These are phyloP conservation scores for Penicillium lividum DNA, from an alignment of 495 filamentous ascomycete species.

Conservation along the genomic window DNA sequence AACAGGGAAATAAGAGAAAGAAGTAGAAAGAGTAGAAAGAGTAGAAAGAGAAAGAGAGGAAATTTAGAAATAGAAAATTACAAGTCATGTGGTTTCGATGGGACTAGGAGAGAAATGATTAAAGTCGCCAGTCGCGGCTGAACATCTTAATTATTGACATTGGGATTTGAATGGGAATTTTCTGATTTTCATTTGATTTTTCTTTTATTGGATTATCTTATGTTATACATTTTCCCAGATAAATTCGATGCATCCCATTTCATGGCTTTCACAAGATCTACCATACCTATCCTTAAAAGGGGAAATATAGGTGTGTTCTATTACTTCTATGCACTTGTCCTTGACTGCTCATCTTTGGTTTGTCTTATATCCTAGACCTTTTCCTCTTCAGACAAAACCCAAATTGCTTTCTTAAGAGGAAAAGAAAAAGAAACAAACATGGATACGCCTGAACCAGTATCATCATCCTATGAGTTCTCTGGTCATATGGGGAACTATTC, in stretches of 20 bases:
- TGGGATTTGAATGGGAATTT: not conserved
- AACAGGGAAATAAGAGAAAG: not conserved
- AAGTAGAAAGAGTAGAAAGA: not conserved
- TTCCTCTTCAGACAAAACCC: constrained; percentile 18
- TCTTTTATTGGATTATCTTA: not conserved
- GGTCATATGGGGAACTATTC: constrained; percentile 35
- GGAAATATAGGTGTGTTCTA: constrained; percentile 24
- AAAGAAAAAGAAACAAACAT: constrained; percentile 21
- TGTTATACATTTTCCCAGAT: too few species aligned
- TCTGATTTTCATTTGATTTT: not conserved
- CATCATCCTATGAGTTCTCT: constrained; percentile 44
- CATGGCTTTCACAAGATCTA: constrained; percentile 22
- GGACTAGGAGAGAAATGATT: not conserved
- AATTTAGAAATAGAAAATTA: not conserved
- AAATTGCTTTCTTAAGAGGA: constrained; percentile 8
- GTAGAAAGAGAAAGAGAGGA: not conserved
- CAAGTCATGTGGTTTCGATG: not conserved
- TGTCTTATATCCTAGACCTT: not conserved
- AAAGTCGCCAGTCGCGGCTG: constrained; percentile 36
- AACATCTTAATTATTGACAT: constrained; percentile 9
- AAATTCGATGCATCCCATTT: constrained; percentile 28
- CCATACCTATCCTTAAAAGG: constrained; percentile 10
- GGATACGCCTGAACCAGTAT: constrained; percentile 47
- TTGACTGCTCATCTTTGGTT: constrained; percentile 15
- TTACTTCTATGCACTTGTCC: constrained; percentile 18